Evolutionary conservation across 306 rosid genomes (phyloP).

Genomic region (Vachellia collinsii): DNA sequence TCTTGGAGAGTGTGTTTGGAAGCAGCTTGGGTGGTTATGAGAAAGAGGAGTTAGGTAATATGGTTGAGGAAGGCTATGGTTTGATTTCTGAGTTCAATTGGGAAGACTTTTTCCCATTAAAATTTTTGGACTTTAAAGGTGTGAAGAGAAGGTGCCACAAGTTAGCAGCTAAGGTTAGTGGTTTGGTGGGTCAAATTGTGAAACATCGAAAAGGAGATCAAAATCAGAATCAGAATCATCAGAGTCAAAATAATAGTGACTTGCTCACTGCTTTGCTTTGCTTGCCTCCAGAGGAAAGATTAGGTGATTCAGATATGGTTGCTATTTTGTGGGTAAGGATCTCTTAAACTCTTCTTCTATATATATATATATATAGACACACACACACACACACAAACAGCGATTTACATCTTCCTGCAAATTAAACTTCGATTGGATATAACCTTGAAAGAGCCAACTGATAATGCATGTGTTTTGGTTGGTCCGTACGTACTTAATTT

Average conservation of each 20-base stretch:
- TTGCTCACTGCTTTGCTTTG: conserved; percentile 68
- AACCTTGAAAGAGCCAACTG: neutral
- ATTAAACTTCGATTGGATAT: neutral
- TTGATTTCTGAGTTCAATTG: conserved; percentile 58
- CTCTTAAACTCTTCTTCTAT: neutral
- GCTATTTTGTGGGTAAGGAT: conserved; percentile 79
- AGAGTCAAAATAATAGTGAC: conserved; percentile 39
- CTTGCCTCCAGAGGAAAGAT: conserved; percentile 63
- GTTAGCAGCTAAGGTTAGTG: conserved; percentile 59
- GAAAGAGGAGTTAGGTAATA: conserved; percentile 46
- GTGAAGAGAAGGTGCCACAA: conserved; percentile 74
- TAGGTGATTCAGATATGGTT: conserved; percentile 68
- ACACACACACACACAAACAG: too few species aligned
- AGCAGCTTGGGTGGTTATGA: conserved; percentile 20
- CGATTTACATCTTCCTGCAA: neutral
- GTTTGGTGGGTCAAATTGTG: conserved; percentile 60
- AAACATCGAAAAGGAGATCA: conserved; percentile 48
- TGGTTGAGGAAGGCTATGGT: conserved; percentile 80
- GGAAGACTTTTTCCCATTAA: conserved; percentile 75
- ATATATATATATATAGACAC: too few species aligned
- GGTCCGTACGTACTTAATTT: neutral
- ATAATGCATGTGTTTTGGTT: neutral
- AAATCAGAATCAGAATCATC: neutral
- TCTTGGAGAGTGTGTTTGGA: conserved; percentile 85
- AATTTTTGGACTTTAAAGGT: conserved; percentile 74